Base-by-base conservation (phyloP, 2,329 filamentous ascomycete species). In the Colletotrichum destructivum region DNA sequence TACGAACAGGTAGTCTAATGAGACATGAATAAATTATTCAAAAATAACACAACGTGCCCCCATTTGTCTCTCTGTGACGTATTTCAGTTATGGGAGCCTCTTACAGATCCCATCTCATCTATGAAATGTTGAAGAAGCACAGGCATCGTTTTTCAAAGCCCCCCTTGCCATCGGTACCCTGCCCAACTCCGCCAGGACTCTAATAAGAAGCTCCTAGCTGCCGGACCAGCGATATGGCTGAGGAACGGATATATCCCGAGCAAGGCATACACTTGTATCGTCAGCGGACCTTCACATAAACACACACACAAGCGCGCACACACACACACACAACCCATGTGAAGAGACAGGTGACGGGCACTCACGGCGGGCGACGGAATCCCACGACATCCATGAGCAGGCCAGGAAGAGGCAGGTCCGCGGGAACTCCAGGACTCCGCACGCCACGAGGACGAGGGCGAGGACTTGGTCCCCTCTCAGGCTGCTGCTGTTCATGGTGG, bases 1-100 rank as follows among this genome's bases (percentile, higher is more conserved):
- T 71, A 67, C 68, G 4, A 26, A 1, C 31, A 67, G 63, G 63
- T 71, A 71, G 68, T 62, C 68, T 62, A 71, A 67, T 47, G 51
- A 71, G 35, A 71, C 31, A 62, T 46, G 56, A 57, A 56, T n/a
- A 12, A 44, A 44, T 4, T 23, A 2, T 2, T 13, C 3, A 49
- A 31, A 31, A 31, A 31, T 5, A 31, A 31, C 31, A 31, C 7
- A 31, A 31, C 31, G 3, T 31, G 31, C 1, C 31, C 26, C 31
- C 31, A 31, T 31, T 31, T 31, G 31, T 7, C 31, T 31, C 9
- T 31, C 31, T 31, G 31, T 31, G 31, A 31, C 8, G 31, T 1
- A 8, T 31, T 31, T 31, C 1, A 31, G 1, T 31, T 1, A 31
- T 31, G 5, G 31, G 7, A 2, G 5, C 1, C 9, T 31, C 1